Evolutionary conservation across 768 basidiomycete species (phyloP), one percentile per base, ranked within the genome.

Genomic region (Hygrophorus pudorinus): DNA sequence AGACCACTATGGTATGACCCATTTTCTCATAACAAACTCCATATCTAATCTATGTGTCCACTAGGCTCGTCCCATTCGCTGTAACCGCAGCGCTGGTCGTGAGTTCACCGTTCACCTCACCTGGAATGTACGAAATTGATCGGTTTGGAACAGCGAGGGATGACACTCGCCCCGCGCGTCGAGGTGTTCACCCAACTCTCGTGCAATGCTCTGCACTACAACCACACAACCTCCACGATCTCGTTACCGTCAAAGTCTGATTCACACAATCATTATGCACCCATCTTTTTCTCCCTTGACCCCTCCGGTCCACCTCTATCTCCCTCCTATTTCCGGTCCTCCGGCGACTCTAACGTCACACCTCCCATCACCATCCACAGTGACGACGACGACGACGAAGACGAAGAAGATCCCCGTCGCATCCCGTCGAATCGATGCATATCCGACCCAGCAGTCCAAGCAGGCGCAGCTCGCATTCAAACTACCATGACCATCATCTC

Each of bases 111-210:
- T 29, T 40, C 32, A 27, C n/a, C n/a, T 27, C 9, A n/a, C 13
- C 11, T 14, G 24, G 17, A 18, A 17, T 27, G 31, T n/a, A n/a
- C n/a, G 14, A 31, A 41, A 33, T 39, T 34, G 34, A 21, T 13
- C 13, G 30, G n/a, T 7, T 14, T 36, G 36, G 43, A 27, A 36
- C 38, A 89, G 87, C 83, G 85, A 24, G 85, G 83, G 34, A 85
- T 89, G 81, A 89, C 87, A 3, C 63, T 85, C 24, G 84, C 85
- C 11, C 79, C 87, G 16, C 76, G 86, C 40, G 78, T 90, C 12
- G 79, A 87, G 62, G 76, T 90, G 21, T 85, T 76, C 61, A 87
- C 82, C 17, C 79, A 86, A 53, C 67, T 89, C 20, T 75, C 88
- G 8, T 89, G 88, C 63, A 70, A 73, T 47, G 66, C 65, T 16